Base-by-base conservation (phyloP, 2,329 filamentous ascomycete genomes). In the Aspergillus sp. region DNA sequence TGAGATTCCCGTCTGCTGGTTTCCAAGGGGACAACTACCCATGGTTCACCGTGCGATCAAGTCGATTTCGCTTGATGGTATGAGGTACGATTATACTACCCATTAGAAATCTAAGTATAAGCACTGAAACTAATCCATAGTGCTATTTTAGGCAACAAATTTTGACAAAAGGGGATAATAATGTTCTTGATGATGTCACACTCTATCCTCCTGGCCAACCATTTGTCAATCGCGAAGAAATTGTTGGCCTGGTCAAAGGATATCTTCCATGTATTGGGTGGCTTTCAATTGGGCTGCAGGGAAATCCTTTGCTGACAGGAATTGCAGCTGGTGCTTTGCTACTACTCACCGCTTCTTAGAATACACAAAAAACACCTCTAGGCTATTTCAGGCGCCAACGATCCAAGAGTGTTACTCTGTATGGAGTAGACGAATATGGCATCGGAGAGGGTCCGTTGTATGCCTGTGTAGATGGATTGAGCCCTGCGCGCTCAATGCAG, bases 101-200 rank as follows among this genome's bases (percentile, higher is more conserved):
- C 25, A 35, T 23, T 46, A 43, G 7, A 32, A 20, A 17, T 25
- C 10, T 19, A 20, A 17, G 20, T 5, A 10, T 12, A 44, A 25
- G 7, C 5, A n/a, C 10, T 39, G 12, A 43, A 23, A n/a, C 38
- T 17, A 25, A 32, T 25, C 45, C 41, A 37, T 43, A 19, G 7
- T 39, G 13, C 4, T 25, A 7, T 22, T 23, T 7, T 38, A 60
- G 57, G 35, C 57, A 60, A 47, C 13, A 50, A 3, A 54, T 58
- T 17, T 23, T 61, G 5, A 61, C 56, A 6, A 58, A 59, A 45
- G 56, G 59, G 2, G 59, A 59, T 39, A 61, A 61, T 25, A 60
- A 60, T 27, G 46, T 42, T 9, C 5, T 52, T 9, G 49, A 58
- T 41, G 56, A 60, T 42, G 46, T 56, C 7, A 47, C 48, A 9